Evolutionary conservation across 1,139 yeast species (phyloP).

Genomic region (Taiozyma sp.): DNA sequence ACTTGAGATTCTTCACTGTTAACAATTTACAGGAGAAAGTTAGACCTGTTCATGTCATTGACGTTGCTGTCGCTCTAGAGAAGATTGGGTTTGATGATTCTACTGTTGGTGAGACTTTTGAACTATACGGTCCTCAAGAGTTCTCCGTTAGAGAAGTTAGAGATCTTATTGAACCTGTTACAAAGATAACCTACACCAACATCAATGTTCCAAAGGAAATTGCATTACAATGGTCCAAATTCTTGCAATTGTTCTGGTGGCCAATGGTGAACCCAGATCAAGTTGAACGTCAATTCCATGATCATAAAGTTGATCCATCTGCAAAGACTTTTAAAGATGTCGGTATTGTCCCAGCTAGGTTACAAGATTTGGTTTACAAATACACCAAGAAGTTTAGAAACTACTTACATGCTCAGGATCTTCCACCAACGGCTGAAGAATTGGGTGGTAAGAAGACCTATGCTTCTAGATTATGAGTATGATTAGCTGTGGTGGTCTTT

Average conservation of each 20-base stretch:
- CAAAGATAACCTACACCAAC: slow-evolving; percentile 35
- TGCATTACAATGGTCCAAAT: slow-evolving; percentile 39
- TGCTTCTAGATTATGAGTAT: background rate
- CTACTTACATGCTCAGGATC: slow-evolving; percentile 24
- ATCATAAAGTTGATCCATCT: slow-evolving; percentile 56
- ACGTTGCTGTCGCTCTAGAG: slow-evolving; percentile 77
- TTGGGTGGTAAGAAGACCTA: slow-evolving; percentile 2
- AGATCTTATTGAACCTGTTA: slow-evolving; percentile 62
- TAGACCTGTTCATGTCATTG: slow-evolving; percentile 71
- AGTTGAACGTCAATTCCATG: slow-evolving; percentile 66
- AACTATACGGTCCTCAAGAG: slow-evolving; percentile 69
- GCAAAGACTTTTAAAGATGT: slow-evolving; percentile 69
- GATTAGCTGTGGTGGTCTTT: too few species aligned
- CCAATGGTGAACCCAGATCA: slow-evolving; percentile 67
- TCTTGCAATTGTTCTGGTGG: slow-evolving; percentile 61
- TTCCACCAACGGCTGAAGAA: slow-evolving; percentile 24
- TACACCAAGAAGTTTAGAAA: slow-evolving; percentile 31
- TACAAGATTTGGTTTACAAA: slow-evolving; percentile 65
- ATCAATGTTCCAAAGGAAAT: slow-evolving; percentile 50
- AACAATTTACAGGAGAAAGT: slow-evolving; percentile 59
- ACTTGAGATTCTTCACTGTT: slow-evolving; percentile 53
- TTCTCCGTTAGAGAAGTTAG: slow-evolving; percentile 61
- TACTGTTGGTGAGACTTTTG: slow-evolving; percentile 72
- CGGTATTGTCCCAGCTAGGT: slow-evolving; percentile 63
- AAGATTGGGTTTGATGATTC: slow-evolving; percentile 77